Conservation (phyloP, 805 yeast species). For the Hanseniaspora pseudoguilliermondii region DNA sequence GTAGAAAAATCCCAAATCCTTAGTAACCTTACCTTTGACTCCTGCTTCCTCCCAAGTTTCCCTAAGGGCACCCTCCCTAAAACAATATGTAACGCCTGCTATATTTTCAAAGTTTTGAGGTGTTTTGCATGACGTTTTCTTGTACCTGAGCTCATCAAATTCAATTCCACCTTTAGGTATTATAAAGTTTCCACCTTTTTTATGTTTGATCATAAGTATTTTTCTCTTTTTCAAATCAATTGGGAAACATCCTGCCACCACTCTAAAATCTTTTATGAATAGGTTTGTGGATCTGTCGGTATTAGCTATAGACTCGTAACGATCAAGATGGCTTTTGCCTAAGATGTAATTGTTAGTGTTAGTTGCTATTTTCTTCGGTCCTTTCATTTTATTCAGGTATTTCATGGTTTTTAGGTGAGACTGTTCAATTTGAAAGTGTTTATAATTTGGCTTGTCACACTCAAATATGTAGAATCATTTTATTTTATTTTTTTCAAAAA, state of each 20-base stretch:
- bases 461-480: too few species aligned
- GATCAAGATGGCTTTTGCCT: not conserved
- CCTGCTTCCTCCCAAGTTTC: slow-evolving; percentile 99
- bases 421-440: too few species aligned
- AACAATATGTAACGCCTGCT: slow-evolving; percentile 19
- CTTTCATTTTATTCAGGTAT: not conserved
- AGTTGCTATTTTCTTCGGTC: not conserved
- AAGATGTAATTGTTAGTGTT: not conserved
- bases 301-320: not conserved
- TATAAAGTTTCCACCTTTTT: slow-evolving; percentile 52
- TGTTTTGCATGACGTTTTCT: slow-evolving; percentile 15
- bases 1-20: slow-evolving; percentile 49
- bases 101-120: not conserved
- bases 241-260: slow-evolving; percentile 89
- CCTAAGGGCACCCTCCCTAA: slow-evolving; percentile 47
- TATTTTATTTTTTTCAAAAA: too few species aligned
- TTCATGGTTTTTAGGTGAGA: not conserved
- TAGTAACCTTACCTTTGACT: slow-evolving; percentile 49
- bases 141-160: slow-evolving; percentile 45
- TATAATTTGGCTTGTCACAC: too few species aligned
- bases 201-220: slow-evolving; percentile 64
- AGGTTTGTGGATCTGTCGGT: slow-evolving; percentile 11
- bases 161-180: slow-evolving; percentile 96
- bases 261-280: slow-evolving; percentile 36
- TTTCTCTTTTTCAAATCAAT: slow-evolving; percentile 42